phyloP scores from a whole-genome alignment of 2,329 filamentous ascomycete species.

The Dactylellina drechsleri region DNA sequence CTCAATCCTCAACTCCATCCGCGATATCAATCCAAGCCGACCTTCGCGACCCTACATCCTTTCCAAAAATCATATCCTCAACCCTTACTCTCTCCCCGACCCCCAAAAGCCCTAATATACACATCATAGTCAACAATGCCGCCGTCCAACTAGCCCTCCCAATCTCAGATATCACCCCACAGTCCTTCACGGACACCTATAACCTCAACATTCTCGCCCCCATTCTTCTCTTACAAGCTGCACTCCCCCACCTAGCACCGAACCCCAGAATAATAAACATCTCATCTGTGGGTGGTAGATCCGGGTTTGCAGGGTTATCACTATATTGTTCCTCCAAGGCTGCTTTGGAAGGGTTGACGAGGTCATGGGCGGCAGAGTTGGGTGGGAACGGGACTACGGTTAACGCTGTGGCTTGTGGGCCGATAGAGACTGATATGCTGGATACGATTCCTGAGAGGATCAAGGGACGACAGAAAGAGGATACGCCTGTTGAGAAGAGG shows the following conservation, averaged over 20 bases:
- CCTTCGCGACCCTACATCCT: slow-evolving; percentile 54
- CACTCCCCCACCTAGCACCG: slow-evolving; percentile 66
- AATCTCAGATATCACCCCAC: slow-evolving; percentile 63
- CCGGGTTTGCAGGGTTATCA: slow-evolving; percentile 56
- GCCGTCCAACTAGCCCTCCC: slow-evolving; percentile 61
- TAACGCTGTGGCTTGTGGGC: slow-evolving; percentile 71
- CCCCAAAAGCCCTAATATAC: slow-evolving; percentile 55
- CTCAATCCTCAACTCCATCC: slow-evolving; percentile 5
- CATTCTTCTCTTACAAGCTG: slow-evolving; percentile 67
- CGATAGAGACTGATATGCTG: slow-evolving; percentile 70
- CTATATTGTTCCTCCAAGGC: slow-evolving; percentile 70
- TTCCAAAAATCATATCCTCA: slow-evolving; percentile 60
- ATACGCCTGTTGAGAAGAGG: slow-evolving; percentile 67
- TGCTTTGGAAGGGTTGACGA: slow-evolving; percentile 70
- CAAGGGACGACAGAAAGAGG: slow-evolving; percentile 65
- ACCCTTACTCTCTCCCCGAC: slow-evolving; percentile 56
- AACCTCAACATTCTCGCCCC: slow-evolving; percentile 69
- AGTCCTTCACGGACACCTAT: slow-evolving; percentile 68
- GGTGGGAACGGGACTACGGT: slow-evolving; percentile 69
- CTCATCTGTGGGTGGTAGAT: slow-evolving; percentile 67
- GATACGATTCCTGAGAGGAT: slow-evolving; percentile 65
- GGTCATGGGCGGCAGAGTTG: slow-evolving; percentile 70
- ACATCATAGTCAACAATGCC: slow-evolving; percentile 62
- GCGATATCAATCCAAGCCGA: slow-evolving; percentile 56
- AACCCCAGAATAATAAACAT: slow-evolving; percentile 70